Evolutionary conservation across 2,329 filamentous ascomycete genomes (phyloP).

Genomic region (Aspergillus tamarii): DNA sequence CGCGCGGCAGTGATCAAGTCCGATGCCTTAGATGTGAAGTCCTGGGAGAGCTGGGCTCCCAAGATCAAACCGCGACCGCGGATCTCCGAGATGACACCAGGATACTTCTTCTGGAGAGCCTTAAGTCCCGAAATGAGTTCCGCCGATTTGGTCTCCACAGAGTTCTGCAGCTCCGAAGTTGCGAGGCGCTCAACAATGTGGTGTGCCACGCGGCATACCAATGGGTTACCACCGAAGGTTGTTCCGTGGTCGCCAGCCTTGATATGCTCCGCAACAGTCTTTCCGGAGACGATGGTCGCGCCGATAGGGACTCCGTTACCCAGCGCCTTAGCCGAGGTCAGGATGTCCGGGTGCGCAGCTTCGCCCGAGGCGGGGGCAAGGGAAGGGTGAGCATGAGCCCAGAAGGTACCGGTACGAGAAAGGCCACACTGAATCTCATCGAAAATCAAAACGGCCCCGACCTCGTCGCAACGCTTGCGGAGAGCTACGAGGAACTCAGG

Average conservation of each 20-base stretch:
- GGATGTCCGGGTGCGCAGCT: slow-evolving; percentile 86
- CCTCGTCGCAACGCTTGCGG: slow-evolving; percentile 80
- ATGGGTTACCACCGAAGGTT: slow-evolving; percentile 90
- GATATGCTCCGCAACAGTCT: slow-evolving; percentile 68
- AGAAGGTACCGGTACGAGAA: slow-evolving; percentile 81
- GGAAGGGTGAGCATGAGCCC: slow-evolving; percentile 80
- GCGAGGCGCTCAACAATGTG: slow-evolving; percentile 80
- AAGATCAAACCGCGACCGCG: slow-evolving; percentile 84
- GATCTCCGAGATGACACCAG: slow-evolving; percentile 74
- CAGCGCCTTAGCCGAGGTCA: slow-evolving; percentile 93
- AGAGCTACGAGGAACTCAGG: slow-evolving; percentile 83
- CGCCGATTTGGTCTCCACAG: slow-evolving; percentile 69
- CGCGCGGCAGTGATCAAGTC: slow-evolving; percentile 80
- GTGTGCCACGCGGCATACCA: slow-evolving; percentile 81
- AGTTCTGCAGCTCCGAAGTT: slow-evolving; percentile 68
- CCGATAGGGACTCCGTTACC: slow-evolving; percentile 97
- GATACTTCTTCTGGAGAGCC: slow-evolving; percentile 62
- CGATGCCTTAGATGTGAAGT: slow-evolving; percentile 56
- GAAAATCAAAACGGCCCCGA: slow-evolving; percentile 87
- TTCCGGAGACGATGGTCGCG: slow-evolving; percentile 70
- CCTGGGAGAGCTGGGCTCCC: slow-evolving; percentile 77
- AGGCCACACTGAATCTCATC: slow-evolving; percentile 98
- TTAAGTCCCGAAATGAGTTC: slow-evolving; percentile 63
- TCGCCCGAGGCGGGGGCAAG: slow-evolving; percentile 44
- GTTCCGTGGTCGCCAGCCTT: slow-evolving; percentile 85